phyloP scores from a whole-genome alignment of 2,329 filamentous ascomycete species.

The Hymenotorrendiella dingleyae region DNA sequence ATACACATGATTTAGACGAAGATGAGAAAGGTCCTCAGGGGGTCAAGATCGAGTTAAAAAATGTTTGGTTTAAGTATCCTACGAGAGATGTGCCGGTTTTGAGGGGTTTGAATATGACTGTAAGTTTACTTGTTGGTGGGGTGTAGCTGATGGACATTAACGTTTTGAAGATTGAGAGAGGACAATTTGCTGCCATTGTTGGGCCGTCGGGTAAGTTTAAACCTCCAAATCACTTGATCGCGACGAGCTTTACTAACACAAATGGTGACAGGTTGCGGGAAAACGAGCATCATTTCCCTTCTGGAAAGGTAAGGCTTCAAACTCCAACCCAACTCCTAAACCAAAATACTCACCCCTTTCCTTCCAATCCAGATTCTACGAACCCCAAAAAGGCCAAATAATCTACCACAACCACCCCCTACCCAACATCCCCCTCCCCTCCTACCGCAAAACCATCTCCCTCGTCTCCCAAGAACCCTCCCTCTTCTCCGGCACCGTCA shows the following conservation, averaged over 20 bases:
- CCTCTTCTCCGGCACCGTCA: conserved; percentile 59
- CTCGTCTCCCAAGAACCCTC: conserved; percentile 69
- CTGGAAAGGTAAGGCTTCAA: conserved; percentile 42
- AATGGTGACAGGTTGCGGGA: conserved; percentile 56
- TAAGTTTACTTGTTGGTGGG: conserved; percentile 45
- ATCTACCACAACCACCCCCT: conserved; percentile 56
- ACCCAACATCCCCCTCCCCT: conserved; percentile 47
- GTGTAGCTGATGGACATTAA: too few relatives aligned
- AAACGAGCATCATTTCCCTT: conserved; percentile 64
- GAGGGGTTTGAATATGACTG: conserved; percentile 42
- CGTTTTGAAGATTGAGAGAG: conserved; percentile 40
- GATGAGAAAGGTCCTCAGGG: conserved; percentile 20
- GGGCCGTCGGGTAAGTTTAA: too few relatives aligned
- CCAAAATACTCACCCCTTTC: background rate
- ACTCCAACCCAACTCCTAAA: background rate
- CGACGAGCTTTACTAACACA: background rate
- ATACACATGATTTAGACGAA: conserved; percentile 22
- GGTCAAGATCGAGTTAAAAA: conserved; percentile 31
- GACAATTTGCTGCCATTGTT: conserved; percentile 65
- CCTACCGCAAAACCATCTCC: conserved; percentile 59
- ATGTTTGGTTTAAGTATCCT: conserved; percentile 54
- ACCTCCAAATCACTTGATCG: conserved; percentile 36
- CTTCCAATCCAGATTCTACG: conserved; percentile 47
- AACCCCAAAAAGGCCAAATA: conserved; percentile 54
- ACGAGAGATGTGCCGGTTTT: conserved; percentile 50